Conservation (phyloP, 163 green algal genomes). For the Chloromonas sp. region DNA sequence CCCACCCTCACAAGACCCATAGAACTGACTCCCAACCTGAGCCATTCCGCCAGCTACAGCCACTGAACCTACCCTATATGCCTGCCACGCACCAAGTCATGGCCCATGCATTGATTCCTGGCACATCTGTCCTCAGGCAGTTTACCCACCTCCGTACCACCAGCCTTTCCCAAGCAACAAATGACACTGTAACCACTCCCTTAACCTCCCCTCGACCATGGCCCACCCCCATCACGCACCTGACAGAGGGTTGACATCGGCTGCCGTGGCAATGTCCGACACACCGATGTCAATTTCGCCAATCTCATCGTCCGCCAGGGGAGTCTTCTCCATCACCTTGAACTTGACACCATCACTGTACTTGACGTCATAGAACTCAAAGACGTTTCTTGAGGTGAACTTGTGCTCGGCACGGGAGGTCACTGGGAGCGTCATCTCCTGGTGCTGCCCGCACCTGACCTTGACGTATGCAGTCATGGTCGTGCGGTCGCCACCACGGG, state of each 20-base stretch:
- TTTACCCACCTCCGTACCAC: no score
- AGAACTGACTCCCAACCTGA: no score
- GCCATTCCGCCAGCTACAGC: no score
- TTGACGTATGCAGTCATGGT: background rate
- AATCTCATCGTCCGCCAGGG: background rate
- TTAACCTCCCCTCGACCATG: no score
- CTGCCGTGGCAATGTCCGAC: slow-evolving; percentile 2
- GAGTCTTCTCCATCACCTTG: slow-evolving; percentile 5
- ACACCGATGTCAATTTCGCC: background rate
- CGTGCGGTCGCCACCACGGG: background rate
- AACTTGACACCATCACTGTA: background rate
- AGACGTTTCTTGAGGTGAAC: background rate
- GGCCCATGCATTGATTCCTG: no score
- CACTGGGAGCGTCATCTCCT: background rate
- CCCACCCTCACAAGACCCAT: no score
- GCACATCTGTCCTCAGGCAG: no score
- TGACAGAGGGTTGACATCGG: slow-evolving; percentile 3
- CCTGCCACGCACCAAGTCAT: no score
- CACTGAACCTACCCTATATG: no score
- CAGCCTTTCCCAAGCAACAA: no score
- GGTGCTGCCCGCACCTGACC: background rate
- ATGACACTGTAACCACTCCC: no score
- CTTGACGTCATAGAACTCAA: slow-evolving; percentile 7
- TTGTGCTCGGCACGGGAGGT: background rate
- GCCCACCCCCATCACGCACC: background rate